phyloP scores from a whole-genome alignment of 805 yeast species.

The Candida ipomoeae region DNA sequence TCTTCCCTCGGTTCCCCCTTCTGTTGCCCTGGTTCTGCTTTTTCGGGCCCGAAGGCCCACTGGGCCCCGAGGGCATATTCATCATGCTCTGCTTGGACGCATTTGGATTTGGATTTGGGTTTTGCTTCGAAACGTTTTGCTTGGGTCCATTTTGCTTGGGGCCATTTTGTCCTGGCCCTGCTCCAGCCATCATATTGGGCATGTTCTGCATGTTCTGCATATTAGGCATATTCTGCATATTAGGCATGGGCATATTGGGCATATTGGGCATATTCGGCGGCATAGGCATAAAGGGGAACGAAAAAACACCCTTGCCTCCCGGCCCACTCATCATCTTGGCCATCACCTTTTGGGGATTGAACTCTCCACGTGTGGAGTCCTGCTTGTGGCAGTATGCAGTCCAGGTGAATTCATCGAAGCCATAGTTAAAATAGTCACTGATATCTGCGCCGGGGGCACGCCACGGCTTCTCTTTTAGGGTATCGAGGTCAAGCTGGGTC shows the following conservation, averaged over 20 bases:
- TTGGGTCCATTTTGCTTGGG: conserved; percentile 17
- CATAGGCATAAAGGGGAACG: conserved; percentile 22
- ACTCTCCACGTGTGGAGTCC: conserved; percentile 73
- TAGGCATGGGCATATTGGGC: conserved; percentile 14
- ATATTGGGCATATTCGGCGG: conserved; percentile 12
- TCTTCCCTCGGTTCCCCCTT: not conserved
- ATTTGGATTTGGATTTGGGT: conserved; percentile 20
- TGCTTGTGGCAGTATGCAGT: conserved; percentile 85
- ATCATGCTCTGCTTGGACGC: conserved; percentile 10
- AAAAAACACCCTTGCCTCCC: conserved; percentile 16
- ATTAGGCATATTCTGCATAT: not conserved
- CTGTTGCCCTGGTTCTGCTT: not conserved
- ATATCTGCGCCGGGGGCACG: conserved; percentile 94
- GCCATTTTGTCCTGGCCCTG: no score
- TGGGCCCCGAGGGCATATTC: conserved; percentile 15
- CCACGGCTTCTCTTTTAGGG: conserved; percentile 95
- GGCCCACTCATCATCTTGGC: conserved; percentile 48
- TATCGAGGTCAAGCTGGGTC: conserved; percentile 74
- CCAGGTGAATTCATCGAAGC: conserved; percentile 97
- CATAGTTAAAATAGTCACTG: conserved; percentile 92
- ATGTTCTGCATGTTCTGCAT: not conserved
- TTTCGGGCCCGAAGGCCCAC: conserved; percentile 4
- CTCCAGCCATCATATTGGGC: not conserved
- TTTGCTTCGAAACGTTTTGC: conserved; percentile 24
- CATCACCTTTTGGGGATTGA: conserved; percentile 76